Conservation (phyloP, 257 asterid genomes). For the Petunia secreta region DNA sequence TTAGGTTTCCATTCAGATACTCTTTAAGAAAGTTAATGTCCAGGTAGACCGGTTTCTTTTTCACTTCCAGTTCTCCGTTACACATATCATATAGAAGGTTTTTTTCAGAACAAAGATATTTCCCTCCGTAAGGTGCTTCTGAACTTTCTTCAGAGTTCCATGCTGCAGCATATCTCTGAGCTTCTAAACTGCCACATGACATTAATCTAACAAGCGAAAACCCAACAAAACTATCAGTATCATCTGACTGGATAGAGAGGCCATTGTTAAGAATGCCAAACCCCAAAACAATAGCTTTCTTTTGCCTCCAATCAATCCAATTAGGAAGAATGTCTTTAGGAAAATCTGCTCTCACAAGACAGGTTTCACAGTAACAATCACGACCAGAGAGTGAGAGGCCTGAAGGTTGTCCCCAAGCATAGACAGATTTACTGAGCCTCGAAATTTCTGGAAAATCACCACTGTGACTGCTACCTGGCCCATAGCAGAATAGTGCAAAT, state of each 20-base stretch:
- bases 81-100: conserved; percentile 46
- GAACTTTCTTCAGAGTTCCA: conserved; percentile 43
- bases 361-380: conserved; percentile 65
- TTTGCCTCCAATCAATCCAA: conserved; percentile 94
- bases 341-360: conserved; percentile 56
- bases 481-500: conserved; percentile 71
- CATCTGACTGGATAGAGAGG: conserved; percentile 37
- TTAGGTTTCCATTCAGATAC: conserved; percentile 53
- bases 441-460: conserved; percentile 42
- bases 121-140: conserved; percentile 46
- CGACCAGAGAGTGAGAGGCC: conserved; percentile 48
- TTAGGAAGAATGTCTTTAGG: conserved; percentile 50
- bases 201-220: conserved; percentile 60
- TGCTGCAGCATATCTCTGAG: conserved; percentile 58
- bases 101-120: conserved; percentile 37
- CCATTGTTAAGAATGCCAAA: conserved; percentile 58
- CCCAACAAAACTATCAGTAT: conserved; percentile 51
- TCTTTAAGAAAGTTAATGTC: conserved; percentile 53
- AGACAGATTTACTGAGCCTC: conserved; percentile 45
- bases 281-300: conserved; percentile 57
- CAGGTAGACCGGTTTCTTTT: conserved; percentile 42
- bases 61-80: conserved; percentile 37
- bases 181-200: conserved; percentile 79
- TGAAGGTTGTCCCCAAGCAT: conserved; percentile 71
- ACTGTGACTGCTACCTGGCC: conserved; percentile 44